Conservation (phyloP, 768 basidiomycete genomes). For the Rhizopogon vinicolor region DNA sequence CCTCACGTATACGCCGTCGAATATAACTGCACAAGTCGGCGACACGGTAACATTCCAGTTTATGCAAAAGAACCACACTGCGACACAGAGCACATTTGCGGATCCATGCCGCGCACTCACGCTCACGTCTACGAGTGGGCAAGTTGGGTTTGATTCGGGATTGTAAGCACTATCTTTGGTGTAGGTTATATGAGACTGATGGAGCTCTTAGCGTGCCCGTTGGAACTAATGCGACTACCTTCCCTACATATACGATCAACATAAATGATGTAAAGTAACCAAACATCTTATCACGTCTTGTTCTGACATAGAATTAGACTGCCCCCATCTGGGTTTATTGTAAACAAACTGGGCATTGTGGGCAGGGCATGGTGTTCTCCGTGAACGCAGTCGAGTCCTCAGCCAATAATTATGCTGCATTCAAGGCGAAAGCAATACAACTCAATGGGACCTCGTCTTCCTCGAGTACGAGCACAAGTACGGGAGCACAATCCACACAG, state of each 20-base stretch:
- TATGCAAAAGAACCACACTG: slow-evolving; percentile 45
- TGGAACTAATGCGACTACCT: slow-evolving; percentile 33
- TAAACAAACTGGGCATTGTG: slow-evolving; percentile 46
- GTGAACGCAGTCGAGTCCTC: slow-evolving; percentile 48
- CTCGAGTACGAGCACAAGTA: slow-evolving; percentile 17
- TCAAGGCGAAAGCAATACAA: slow-evolving; percentile 40
- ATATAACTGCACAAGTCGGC: slow-evolving; percentile 41
- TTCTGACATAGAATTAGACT: slow-evolving; percentile 27
- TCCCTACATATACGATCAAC: slow-evolving; percentile 49
- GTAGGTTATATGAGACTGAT: background rate
- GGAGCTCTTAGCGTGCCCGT: slow-evolving; percentile 39
- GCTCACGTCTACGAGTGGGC: slow-evolving; percentile 39
- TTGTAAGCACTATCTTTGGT: slow-evolving; percentile 26
- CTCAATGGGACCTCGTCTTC: slow-evolving; percentile 29
- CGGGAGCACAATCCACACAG: slow-evolving; percentile 12
- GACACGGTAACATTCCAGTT: slow-evolving; percentile 44
- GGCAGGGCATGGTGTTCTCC: slow-evolving; percentile 56
- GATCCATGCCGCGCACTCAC: slow-evolving; percentile 39
- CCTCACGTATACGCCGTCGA: slow-evolving; percentile 37
- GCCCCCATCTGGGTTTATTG: slow-evolving; percentile 56
- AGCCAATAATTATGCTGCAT: slow-evolving; percentile 50
- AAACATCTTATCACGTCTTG: background rate
- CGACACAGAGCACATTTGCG: slow-evolving; percentile 30
- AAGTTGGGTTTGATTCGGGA: slow-evolving; percentile 43
- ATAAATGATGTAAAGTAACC: slow-evolving; percentile 43